phyloP scores from a whole-genome alignment of 1,139 yeast species.

The Yamadazyma siamensis region DNA sequence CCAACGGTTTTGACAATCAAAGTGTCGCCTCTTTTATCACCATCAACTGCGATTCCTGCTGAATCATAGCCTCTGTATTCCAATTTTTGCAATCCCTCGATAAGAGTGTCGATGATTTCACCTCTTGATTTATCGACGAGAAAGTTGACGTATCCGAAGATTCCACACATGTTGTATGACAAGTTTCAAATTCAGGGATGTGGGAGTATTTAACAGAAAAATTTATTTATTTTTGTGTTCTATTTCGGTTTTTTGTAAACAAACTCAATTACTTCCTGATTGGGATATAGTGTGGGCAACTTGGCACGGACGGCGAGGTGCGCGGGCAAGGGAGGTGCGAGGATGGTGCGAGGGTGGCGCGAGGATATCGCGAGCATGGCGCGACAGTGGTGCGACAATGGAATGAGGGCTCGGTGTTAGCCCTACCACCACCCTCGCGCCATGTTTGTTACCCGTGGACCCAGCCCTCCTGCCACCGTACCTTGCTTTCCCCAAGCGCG shows the following conservation, averaged over 20 bases:
- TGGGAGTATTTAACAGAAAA: neutral
- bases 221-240: neutral
- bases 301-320: too few relatives aligned
- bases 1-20: constrained; percentile 82
- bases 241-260: neutral
- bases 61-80: constrained; percentile 99
- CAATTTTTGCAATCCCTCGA: constrained; percentile 88
- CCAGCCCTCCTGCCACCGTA: too few relatives aligned
- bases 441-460: too few relatives aligned
- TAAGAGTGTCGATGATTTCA: constrained; percentile 81
- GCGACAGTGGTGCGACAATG: too few relatives aligned
- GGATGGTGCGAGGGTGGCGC: too few relatives aligned
- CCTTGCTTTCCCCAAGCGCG: too few relatives aligned
- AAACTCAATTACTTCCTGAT: neutral
- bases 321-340: too few relatives aligned
- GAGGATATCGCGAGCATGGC: too few relatives aligned
- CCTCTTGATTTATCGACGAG: constrained; percentile 90
- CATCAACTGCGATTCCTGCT: constrained; percentile 94
- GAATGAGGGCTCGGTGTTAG: too few relatives aligned
- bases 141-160: constrained; percentile 96
- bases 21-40: constrained; percentile 55
- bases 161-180: constrained; percentile 59
- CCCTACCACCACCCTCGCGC: too few relatives aligned
- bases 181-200: neutral
- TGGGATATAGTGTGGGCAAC: too few relatives aligned